These are phyloP conservation scores for Suhomyces sp. DNA, from an alignment of 805 yeast species.

Conservation along the genomic window DNA sequence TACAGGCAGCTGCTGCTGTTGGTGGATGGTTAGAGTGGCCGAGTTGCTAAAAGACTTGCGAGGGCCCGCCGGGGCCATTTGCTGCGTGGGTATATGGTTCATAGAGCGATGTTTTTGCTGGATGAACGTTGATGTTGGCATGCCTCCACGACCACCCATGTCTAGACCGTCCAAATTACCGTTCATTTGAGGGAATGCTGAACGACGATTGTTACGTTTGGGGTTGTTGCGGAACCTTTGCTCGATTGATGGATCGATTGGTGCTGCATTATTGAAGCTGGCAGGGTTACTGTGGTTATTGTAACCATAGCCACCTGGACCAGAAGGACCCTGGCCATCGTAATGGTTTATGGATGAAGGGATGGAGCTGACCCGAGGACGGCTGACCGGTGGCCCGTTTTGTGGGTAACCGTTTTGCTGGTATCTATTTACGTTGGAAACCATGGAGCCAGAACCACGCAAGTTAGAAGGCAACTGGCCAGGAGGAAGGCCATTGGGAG, in stretches of 20 bases:
- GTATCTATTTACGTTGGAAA: constrained; percentile 12
- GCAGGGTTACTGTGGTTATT: constrained; percentile 1
- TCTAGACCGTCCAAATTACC: constrained; percentile 33
- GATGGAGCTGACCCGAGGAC: constrained; percentile 13
- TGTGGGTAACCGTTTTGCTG: constrained; percentile 13
- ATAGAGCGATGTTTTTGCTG: constrained; percentile 11
- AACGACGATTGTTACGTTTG: constrained; percentile 35
- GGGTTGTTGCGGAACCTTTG: constrained; percentile 22
- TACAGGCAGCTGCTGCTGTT: neutral
- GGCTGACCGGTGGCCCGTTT: constrained; percentile 6
- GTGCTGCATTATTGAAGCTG: constrained; percentile 19
- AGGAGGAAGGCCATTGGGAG: constrained; percentile 26
- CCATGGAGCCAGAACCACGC: constrained; percentile 19
- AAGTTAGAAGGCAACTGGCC: constrained; percentile 24
- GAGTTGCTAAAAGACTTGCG: neutral
- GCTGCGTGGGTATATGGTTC: constrained; percentile 4
- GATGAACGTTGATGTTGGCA: constrained; percentile 34
- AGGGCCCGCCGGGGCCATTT: neutral
- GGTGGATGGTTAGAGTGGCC: neutral
- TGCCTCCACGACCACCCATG: constrained; percentile 47
- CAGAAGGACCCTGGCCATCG: constrained; percentile 10
- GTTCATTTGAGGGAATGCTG: constrained; percentile 31
- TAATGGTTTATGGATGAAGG: constrained; percentile 12
- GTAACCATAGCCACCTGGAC: neutral
- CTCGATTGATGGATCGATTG: constrained; percentile 25